phyloP scores from a whole-genome alignment of 441 rosid species.

The Euphorbia schlechtendalii region DNA sequence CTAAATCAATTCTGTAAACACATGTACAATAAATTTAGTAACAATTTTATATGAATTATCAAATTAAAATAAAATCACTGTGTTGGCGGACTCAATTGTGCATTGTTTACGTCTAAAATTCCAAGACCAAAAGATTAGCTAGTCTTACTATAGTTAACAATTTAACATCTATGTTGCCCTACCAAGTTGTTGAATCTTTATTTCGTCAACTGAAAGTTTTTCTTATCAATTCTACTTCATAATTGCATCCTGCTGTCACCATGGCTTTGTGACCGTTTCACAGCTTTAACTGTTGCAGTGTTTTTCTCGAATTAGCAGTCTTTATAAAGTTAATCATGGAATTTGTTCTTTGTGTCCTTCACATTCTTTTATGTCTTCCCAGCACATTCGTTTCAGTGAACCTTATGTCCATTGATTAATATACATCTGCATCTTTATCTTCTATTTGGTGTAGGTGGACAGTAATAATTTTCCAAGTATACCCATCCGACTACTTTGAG shows the following conservation, averaged over 20 bases:
- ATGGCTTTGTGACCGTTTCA: slow-evolving; percentile 22
- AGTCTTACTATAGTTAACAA: not conserved
- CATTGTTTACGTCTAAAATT: not conserved
- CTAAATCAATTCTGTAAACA: no score
- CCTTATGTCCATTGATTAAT: slow-evolving; percentile 18
- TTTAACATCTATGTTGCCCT: not conserved
- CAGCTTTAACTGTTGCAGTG: slow-evolving; percentile 20
- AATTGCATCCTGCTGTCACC: slow-evolving; percentile 13
- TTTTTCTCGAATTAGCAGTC: slow-evolving; percentile 18
- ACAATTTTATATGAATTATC: no score
- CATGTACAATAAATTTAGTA: no score
- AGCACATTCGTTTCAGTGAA: slow-evolving; percentile 11
- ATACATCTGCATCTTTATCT: slow-evolving; percentile 20
- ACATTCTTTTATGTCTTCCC: slow-evolving; percentile 11
- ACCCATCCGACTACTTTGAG: slow-evolving; percentile 14
- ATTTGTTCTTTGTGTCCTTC: slow-evolving; percentile 27
- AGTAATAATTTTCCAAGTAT: slow-evolving; percentile 18
- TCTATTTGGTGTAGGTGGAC: slow-evolving; percentile 17
- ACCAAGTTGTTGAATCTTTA: not conserved
- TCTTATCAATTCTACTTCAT: slow-evolving; percentile 5
- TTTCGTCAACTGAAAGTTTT: slow-evolving; percentile 6
- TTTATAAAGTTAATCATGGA: slow-evolving; percentile 20
- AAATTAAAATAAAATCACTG: no score
- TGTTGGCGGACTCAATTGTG: not conserved
- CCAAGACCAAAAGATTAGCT: not conserved